A percentile compares a stretch with the other conserved stretches of the same genome.
phyloP scores from a whole-genome alignment of 495 filamentous ascomycete species.

The Podospora sp. region DNA sequence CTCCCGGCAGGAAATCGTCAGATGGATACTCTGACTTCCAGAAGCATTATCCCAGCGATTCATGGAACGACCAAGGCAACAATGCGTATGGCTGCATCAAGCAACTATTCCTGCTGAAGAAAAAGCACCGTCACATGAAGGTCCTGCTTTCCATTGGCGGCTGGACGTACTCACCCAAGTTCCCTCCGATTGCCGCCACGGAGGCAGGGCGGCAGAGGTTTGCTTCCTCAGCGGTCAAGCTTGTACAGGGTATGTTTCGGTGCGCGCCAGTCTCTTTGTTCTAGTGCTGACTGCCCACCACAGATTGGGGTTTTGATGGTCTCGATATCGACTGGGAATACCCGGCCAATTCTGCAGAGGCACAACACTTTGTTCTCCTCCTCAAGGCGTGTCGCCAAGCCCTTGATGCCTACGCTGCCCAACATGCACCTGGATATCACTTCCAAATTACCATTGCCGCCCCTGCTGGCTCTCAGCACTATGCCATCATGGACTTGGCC shows the following conservation, averaged over 20 bases:
- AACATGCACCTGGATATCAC: conserved; percentile 51
- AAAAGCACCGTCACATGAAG: conserved; percentile 78
- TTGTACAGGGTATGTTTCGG: conserved; percentile 51
- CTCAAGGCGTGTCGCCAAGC: conserved; percentile 65
- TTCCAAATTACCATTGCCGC: conserved; percentile 80
- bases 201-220: conserved; percentile 59
- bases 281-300: background rate
- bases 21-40: conserved; percentile 64
- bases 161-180: conserved; percentile 86
- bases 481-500: conserved; percentile 63
- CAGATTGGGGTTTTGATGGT: conserved; percentile 61
- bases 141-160: conserved; percentile 84
- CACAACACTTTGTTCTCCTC: conserved; percentile 69
- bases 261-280: background rate
- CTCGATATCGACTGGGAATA: conserved; percentile 69
- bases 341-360: conserved; percentile 59
- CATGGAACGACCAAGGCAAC: conserved; percentile 64
- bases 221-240: conserved; percentile 63
- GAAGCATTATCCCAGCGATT: conserved; percentile 74
- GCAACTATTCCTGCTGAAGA: conserved; percentile 84
- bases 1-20: conserved; percentile 44
- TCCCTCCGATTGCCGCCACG: conserved; percentile 65
- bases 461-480: conserved; percentile 62
- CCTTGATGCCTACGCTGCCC: conserved; percentile 64
- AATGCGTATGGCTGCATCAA: conserved; percentile 82